Evolutionary conservation across 2,329 filamentous ascomycete species (phyloP).

Genomic region (Epichloe elymi): DNA sequence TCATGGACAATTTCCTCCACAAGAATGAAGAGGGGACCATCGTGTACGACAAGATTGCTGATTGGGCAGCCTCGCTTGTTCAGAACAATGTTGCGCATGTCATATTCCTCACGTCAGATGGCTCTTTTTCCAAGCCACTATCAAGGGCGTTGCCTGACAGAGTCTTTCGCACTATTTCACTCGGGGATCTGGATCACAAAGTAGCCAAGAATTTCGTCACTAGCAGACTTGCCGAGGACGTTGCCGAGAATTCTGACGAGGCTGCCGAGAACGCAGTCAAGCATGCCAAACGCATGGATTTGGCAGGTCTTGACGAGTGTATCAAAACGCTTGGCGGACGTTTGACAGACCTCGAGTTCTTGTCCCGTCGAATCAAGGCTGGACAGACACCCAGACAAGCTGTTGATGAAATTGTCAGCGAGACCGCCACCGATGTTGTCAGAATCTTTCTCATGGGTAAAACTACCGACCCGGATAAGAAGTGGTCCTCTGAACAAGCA

Average conservation of each 20-base stretch:
- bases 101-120: conserved; percentile 83
- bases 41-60: conserved; percentile 69
- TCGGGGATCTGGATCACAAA: conserved; percentile 76
- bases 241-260: conserved; percentile 15
- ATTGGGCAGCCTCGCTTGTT: conserved; percentile 80
- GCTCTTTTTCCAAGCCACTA: conserved; percentile 76
- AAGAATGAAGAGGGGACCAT: conserved; percentile 52
- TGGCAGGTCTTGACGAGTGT: conserved; percentile 64
- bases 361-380: conserved; percentile 77
- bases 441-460: conserved; percentile 79
- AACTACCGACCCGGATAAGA: conserved; percentile 31
- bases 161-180: conserved; percentile 72
- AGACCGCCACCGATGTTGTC: conserved; percentile 78
- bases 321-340: conserved; percentile 78
- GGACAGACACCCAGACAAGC: conserved; percentile 74
- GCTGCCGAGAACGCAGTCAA: conserved; percentile 9
- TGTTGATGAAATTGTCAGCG: conserved; percentile 76
- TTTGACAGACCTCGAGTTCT: conserved; percentile 88
- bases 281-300: conserved; percentile 25
- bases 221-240: conserved; percentile 53
- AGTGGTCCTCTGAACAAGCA: conserved; percentile 75
- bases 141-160: conserved; percentile 81
- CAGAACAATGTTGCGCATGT: conserved; percentile 86
- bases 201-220: conserved; percentile 87
- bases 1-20: conserved; percentile 86